A percentile compares a stretch with the other conserved stretches of the same genome.
These are phyloP conservation scores for Colletotrichum sp. DNA, from an alignment of 2,329 filamentous ascomycete genomes.

Conservation along the genomic window DNA sequence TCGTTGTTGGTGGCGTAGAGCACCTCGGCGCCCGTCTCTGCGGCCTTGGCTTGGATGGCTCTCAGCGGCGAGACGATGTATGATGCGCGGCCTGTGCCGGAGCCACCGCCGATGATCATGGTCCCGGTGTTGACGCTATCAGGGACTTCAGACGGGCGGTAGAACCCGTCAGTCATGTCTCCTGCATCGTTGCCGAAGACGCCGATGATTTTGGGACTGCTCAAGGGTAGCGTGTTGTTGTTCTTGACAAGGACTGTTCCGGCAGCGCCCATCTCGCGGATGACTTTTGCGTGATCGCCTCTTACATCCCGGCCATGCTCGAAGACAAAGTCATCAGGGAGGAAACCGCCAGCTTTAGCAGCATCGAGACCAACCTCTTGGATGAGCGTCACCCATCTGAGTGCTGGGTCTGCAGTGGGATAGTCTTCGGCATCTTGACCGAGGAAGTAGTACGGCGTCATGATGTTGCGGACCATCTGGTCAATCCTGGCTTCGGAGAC, in stretches of 20 bases:
- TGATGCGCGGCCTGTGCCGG: conserved; percentile 54
- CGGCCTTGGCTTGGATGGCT: conserved; percentile 51
- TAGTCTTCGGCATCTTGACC: conserved; percentile 72
- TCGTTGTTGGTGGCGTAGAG: conserved; percentile 41
- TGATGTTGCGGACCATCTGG: conserved; percentile 81
- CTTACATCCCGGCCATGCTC: conserved; percentile 47
- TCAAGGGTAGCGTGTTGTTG: conserved; percentile 60
- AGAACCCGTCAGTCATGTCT: not conserved
- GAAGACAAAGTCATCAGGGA: conserved; percentile 42
- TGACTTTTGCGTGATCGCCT: conserved; percentile 58
- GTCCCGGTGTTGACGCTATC: not conserved
- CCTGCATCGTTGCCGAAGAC: conserved; percentile 26
- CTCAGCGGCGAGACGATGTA: conserved; percentile 60
- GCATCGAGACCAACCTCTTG: not conserved
- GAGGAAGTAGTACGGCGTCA: conserved; percentile 82
- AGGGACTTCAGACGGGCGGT: not conserved
- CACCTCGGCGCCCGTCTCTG: conserved; percentile 40
- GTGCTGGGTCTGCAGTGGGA: conserved; percentile 47
- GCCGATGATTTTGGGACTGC: conserved; percentile 47
- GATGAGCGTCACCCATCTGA: not conserved
- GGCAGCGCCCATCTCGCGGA: conserved; percentile 56
- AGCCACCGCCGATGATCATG: conserved; percentile 57
- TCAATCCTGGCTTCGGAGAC: conserved; percentile 75
- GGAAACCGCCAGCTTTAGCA: conserved; percentile 3
- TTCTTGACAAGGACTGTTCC: conserved; percentile 82